A percentile compares a stretch with the other conserved stretches of the same genome.
These are phyloP conservation scores for Aureobasidium sp. DNA, from an alignment of 2,329 filamentous ascomycete species.

Conservation along the genomic window DNA sequence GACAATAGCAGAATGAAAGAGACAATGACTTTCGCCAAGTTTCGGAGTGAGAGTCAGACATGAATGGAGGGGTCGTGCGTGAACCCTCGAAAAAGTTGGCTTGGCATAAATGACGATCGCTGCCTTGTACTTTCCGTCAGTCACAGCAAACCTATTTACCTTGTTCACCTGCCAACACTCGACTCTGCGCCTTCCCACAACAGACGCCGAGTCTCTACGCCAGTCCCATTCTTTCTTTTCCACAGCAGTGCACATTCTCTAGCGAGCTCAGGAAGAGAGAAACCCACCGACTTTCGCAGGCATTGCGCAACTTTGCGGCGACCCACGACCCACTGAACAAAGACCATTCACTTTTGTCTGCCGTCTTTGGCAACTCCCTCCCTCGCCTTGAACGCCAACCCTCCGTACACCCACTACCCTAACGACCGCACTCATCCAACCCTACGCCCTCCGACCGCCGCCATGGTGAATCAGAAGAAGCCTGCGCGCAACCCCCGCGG, in stretches of 20 bases:
- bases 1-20: not conserved
- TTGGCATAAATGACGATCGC: slow-evolving; percentile 2
- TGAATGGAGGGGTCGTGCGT: not conserved
- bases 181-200: not conserved
- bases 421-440: not conserved
- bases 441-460: not conserved
- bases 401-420: not conserved
- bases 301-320: not conserved
- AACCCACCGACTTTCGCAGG: not conserved
- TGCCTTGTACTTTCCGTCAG: slow-evolving; percentile 5
- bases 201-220: not conserved
- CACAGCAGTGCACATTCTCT: not conserved
- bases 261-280: not conserved
- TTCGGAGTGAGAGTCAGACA: not conserved
- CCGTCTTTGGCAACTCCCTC: slow-evolving; percentile 10
- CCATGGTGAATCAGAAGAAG: slow-evolving; percentile 14
- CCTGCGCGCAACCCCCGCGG: slow-evolving; percentile 7
- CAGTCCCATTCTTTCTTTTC: not conserved
- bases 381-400: not conserved
- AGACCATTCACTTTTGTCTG: not conserved
- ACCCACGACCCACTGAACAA: slow-evolving; percentile 2
- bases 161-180: not conserved
- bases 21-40: not conserved
- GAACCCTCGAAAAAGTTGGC: not conserved
- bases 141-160: not conserved